A percentile compares a stretch with the other conserved stretches of the same genome.
These are phyloP conservation scores for Boletus rex-veris DNA, from an alignment of 768 basidiomycete genomes.

Conservation along the genomic window DNA sequence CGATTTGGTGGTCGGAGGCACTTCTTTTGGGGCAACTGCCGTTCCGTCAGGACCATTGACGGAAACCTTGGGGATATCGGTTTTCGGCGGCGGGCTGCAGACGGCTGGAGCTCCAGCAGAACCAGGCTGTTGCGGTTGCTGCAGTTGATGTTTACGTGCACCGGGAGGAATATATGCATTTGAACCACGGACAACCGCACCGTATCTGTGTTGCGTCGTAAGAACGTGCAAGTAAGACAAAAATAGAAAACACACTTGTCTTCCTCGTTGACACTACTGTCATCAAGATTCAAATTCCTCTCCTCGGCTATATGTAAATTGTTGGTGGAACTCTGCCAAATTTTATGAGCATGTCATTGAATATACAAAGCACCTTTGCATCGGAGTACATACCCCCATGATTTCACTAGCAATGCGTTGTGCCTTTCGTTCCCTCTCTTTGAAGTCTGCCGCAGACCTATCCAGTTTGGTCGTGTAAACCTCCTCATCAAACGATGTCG, in stretches of 20 bases:
- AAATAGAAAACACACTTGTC: conserved; percentile 67
- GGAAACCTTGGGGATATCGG: conserved; percentile 68
- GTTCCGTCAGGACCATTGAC: conserved; percentile 77
- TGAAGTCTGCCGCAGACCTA: conserved; percentile 77
- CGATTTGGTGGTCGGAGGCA: conserved; percentile 50
- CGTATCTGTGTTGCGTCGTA: conserved; percentile 56
- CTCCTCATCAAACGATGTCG: conserved; percentile 89
- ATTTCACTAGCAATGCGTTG: conserved; percentile 90
- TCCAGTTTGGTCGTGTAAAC: conserved; percentile 93
- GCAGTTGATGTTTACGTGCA: conserved; percentile 55
- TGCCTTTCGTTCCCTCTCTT: conserved; percentile 84
- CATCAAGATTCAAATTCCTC: conserved; percentile 60
- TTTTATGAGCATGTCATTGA: conserved; percentile 8
- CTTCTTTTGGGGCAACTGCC: conserved; percentile 40
- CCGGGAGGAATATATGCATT: conserved; percentile 95
- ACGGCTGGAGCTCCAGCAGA: conserved; percentile 30
- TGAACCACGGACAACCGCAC: conserved; percentile 82
- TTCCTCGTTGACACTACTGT: conserved; percentile 84
- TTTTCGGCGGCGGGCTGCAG: conserved; percentile 26
- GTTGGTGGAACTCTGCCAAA: conserved; percentile 50
- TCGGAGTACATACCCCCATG: conserved; percentile 55
- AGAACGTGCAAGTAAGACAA: conserved; percentile 20
- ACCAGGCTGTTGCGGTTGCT: conserved; percentile 10
- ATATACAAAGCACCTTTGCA: conserved; percentile 1
- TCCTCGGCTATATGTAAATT: conserved; percentile 93